These are phyloP conservation scores for Neurospora tetrasperma DNA, from an alignment of 495 filamentous ascomycete genomes.

Conservation along the genomic window DNA sequence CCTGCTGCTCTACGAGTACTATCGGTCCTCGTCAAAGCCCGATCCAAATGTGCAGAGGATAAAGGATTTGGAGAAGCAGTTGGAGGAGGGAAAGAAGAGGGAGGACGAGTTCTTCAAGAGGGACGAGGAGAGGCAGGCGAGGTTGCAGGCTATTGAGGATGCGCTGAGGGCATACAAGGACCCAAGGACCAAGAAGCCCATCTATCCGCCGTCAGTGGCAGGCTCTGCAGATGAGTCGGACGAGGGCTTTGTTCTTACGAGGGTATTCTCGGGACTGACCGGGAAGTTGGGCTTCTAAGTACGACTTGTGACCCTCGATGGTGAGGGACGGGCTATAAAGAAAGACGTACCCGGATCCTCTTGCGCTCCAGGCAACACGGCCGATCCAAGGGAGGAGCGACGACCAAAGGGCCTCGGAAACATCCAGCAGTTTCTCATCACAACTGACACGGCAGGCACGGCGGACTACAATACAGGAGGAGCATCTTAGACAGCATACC, in stretches of 20 bases:
- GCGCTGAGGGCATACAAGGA: conserved; percentile 52
- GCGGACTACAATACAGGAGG: neutral
- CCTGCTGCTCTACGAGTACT: conserved; percentile 75
- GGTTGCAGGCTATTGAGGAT: conserved; percentile 58
- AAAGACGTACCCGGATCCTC: neutral
- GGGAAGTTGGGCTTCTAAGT: neutral
- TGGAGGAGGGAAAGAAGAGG: conserved; percentile 48
- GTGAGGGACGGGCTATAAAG: neutral
- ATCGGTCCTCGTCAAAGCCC: conserved; percentile 60
- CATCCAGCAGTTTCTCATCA: neutral
- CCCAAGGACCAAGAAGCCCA: conserved; percentile 37
- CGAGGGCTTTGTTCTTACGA: neutral
- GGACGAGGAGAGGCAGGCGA: conserved; percentile 46
- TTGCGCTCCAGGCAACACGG: neutral
- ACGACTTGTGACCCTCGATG: neutral
- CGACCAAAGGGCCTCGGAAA: neutral
- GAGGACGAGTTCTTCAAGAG: conserved; percentile 53
- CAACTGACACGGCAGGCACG: neutral
- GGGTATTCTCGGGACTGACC: neutral
- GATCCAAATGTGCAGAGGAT: conserved; percentile 55
- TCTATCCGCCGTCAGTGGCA: conserved; percentile 21
- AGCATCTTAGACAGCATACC: neutral
- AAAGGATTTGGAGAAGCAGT: conserved; percentile 58
- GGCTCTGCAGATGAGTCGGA: conserved; percentile 2
- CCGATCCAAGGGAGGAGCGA: neutral